These are phyloP conservation scores for Asterochloris erici DNA, from an alignment of 139 green algal genomes.

Conservation along the genomic window DNA sequence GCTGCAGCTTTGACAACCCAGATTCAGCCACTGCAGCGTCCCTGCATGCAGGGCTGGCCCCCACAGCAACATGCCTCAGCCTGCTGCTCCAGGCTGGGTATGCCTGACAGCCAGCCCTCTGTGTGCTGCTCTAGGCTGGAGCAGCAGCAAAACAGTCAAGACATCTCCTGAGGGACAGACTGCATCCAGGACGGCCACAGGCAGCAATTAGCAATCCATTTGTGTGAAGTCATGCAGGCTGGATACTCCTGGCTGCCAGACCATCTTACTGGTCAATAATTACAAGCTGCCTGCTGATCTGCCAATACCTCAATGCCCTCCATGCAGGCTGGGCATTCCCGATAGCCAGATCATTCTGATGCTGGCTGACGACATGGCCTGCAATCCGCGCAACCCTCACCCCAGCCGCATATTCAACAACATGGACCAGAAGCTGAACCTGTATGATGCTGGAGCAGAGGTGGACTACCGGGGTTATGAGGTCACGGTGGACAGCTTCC, in stretches of 20 bases:
- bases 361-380: constrained; percentile 86
- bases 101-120: too few species aligned
- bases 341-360: constrained; percentile 95
- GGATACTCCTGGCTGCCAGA: background rate
- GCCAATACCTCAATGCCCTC: background rate
- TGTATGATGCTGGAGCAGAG: constrained; percentile 82
- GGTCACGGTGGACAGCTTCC: constrained; percentile 82
- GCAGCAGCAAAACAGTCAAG: too few species aligned
- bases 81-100: too few species aligned
- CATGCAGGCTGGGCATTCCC: constrained; percentile 78
- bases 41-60: too few species aligned
- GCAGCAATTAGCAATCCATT: too few species aligned
- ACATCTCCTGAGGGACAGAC: too few species aligned
- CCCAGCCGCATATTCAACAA: constrained; percentile 70
- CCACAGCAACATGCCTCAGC: too few species aligned
- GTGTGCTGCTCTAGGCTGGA: too few species aligned
- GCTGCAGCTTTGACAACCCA: too few species aligned
- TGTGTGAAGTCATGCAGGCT: too few species aligned
- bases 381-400: constrained; percentile 79
- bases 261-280: background rate
- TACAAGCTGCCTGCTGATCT: background rate
- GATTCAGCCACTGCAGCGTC: too few species aligned
- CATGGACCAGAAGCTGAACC: constrained; percentile 54
- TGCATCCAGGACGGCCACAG: too few species aligned
- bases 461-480: constrained; percentile 93